Conservation (phyloP, 2,329 filamentous ascomycete genomes). For the Xylaria polymorpha region DNA sequence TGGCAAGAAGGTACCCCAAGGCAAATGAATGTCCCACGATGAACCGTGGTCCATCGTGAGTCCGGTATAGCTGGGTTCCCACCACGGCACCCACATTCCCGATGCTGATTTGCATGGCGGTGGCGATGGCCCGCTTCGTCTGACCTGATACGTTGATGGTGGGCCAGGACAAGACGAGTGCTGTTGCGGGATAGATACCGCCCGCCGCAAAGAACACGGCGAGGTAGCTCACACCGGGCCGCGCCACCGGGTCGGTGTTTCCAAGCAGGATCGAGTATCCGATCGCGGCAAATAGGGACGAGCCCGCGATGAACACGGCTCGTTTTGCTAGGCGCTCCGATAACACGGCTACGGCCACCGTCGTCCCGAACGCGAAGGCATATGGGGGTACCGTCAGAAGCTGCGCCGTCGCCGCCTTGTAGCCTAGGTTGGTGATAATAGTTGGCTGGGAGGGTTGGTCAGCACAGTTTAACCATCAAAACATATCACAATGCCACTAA, state of each 20-base stretch:
- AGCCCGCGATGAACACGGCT: slow-evolving; percentile 72
- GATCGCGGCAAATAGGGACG: slow-evolving; percentile 66
- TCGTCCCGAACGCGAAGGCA: slow-evolving; percentile 70
- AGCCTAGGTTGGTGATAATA: slow-evolving; percentile 66
- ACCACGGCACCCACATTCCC: slow-evolving; percentile 76
- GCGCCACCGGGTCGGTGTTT: slow-evolving; percentile 57
- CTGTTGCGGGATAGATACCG: slow-evolving; percentile 74
- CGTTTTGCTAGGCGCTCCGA: slow-evolving; percentile 69
- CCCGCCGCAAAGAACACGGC: slow-evolving; percentile 73
- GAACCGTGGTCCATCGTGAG: slow-evolving; percentile 69
- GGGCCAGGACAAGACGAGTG: slow-evolving; percentile 74
- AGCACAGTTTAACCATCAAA: slow-evolving; percentile 21
- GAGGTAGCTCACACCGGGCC: slow-evolving; percentile 68
- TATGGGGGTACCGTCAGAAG: slow-evolving; percentile 73
- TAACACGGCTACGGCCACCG: slow-evolving; percentile 66
- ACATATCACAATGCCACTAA: slow-evolving; percentile 47
- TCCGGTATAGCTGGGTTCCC: slow-evolving; percentile 76
- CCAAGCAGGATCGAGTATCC: slow-evolving; percentile 72
- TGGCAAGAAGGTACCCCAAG: slow-evolving; percentile 70
- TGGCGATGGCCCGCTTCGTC: slow-evolving; percentile 75
- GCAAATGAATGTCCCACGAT: slow-evolving; percentile 75
- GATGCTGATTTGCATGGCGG: slow-evolving; percentile 78
- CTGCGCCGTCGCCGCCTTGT: slow-evolving; percentile 64
- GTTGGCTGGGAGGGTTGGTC: slow-evolving; percentile 53
- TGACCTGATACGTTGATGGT: slow-evolving; percentile 78